These are phyloP conservation scores for Lunularia cruciata DNA, from an alignment of 225 moss, liverwort and hornwort genomes.

Conservation along the genomic window DNA sequence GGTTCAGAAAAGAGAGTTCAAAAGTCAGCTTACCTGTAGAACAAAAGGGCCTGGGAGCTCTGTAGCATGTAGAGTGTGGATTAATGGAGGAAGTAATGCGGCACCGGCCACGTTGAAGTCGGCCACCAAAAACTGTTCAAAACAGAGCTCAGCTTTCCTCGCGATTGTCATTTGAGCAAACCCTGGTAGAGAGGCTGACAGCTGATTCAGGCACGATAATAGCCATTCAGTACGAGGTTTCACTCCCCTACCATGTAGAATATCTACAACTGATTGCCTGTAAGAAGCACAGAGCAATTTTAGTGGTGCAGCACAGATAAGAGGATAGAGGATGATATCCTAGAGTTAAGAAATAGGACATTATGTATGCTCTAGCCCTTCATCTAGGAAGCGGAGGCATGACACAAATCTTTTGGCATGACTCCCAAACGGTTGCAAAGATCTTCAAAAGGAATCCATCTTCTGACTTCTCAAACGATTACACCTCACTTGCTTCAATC, in stretches of 20 bases:
- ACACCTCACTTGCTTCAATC: too few relatives aligned
- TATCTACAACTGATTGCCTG: slow-evolving; percentile 37
- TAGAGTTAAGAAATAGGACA: too few relatives aligned
- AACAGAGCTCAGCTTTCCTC: slow-evolving; percentile 78
- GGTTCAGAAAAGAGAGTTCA: too few relatives aligned
- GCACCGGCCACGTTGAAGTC: slow-evolving; percentile 83
- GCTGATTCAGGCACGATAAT: slow-evolving; percentile 59
- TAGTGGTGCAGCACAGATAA: background rate
- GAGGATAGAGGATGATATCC: too few relatives aligned
- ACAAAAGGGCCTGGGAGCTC: slow-evolving; percentile 87
- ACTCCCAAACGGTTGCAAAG: too few relatives aligned
- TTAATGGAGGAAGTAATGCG: slow-evolving; percentile 69
- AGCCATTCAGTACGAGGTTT: slow-evolving; percentile 51
- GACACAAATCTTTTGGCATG: too few relatives aligned
- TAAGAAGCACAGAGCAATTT: background rate
- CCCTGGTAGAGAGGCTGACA: slow-evolving; percentile 51
- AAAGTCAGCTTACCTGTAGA: slow-evolving; percentile 62
- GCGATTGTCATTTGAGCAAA: slow-evolving; percentile 46
- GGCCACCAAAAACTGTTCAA: slow-evolving; percentile 69
- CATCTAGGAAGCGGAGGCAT: too few relatives aligned
- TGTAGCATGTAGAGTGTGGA: slow-evolving; percentile 63
- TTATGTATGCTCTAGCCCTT: too few relatives aligned
- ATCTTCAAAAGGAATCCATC: background rate
- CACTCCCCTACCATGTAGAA: slow-evolving; percentile 36
- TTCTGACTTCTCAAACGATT: too few relatives aligned